Base-by-base conservation (phyloP, 306 rosid species). In the Acacia melanoxylon region DNA sequence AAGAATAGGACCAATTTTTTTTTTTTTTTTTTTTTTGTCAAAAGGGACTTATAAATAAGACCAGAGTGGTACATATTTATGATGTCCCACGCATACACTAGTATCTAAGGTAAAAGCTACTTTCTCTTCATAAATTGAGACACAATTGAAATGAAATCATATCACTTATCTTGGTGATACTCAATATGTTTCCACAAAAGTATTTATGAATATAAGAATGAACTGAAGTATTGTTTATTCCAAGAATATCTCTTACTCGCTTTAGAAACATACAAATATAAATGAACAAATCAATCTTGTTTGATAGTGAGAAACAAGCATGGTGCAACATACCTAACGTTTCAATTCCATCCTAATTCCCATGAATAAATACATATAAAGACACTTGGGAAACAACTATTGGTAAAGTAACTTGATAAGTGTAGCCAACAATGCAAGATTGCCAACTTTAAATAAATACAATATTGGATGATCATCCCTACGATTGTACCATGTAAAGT, bases 401-500 rank as follows among this genome's bases (percentile, higher is more conserved):
- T 20, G 67, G 42, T 13, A 83, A 49, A 67, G 59, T 67, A 68
- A 68, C 44, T 7, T 1, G 72, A 35, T n/a, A 20, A 5, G 40
- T 27, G 35, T 22, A 22, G 29, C 65, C 77, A 63, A 74, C 63
- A 63, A 52, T 71, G 74, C 27, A 13, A 0, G 25, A 61, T 80
- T 68, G 45, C 29, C 46, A 68, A 33, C 59, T 66, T 35, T 31
- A 33, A 62, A 31, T 31, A 16, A 72, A 17, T 46, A 72, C 41
- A 66, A 11, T 4, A 41, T 3, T 37, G 61, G 62, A 42, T 19
- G 12, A 24, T 0, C 80, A 37, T 81, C 91, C 97, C 98, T 90
- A 41, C 95, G 92, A 74, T 95, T 95, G 61, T 95, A 98, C 97
- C 95, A 94, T 0, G 95, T 95, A 20, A 97, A 92, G 83, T 94